Percentiles rank a stretch among this genome's conserved stretches.
phyloP scores from a whole-genome alignment of 495 filamentous ascomycete species.

The Podospora pseudopauciseta region DNA sequence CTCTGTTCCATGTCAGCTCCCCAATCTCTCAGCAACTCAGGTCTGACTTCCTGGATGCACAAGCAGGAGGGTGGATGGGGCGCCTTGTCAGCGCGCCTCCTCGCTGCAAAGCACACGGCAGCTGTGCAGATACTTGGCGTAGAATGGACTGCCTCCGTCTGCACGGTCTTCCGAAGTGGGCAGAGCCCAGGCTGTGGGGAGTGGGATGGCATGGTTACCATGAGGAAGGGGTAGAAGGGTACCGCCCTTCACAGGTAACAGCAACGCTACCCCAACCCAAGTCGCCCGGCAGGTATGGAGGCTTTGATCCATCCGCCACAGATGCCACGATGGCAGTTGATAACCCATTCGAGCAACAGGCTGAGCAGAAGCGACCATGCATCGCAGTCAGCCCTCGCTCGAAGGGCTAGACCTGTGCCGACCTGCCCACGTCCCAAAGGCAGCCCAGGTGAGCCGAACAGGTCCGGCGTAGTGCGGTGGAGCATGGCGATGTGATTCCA shows the following conservation, averaged over 20 bases:
- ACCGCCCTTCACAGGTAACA: background rate
- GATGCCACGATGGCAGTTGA: background rate
- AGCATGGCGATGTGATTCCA: slow-evolving; percentile 1
- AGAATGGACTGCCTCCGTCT: slow-evolving; percentile 1
- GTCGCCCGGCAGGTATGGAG: background rate
- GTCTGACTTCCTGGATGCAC: slow-evolving; percentile 12
- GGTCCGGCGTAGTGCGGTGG: background rate
- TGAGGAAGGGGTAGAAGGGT: background rate
- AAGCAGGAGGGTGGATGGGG: background rate
- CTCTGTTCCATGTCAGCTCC: slow-evolving; percentile 7
- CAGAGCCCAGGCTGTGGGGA: slow-evolving; percentile 3
- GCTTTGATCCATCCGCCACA: background rate
- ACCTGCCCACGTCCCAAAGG: background rate
- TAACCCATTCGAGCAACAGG: background rate
- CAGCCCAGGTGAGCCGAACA: background rate
- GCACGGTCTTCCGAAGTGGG: background rate
- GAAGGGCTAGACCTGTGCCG: background rate
- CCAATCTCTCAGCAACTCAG: slow-evolving; percentile 4
- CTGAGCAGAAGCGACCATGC: background rate
- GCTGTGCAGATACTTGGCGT: slow-evolving; percentile 4
- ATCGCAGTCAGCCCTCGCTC: background rate
- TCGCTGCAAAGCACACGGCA: slow-evolving; percentile 1
- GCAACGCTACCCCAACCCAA: background rate
- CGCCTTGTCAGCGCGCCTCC: slow-evolving; percentile 4
- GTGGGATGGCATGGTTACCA: slow-evolving; percentile 5